These are phyloP conservation scores for Castanopsis chinensis DNA, from an alignment of 306 rosid genomes.

Conservation along the genomic window DNA sequence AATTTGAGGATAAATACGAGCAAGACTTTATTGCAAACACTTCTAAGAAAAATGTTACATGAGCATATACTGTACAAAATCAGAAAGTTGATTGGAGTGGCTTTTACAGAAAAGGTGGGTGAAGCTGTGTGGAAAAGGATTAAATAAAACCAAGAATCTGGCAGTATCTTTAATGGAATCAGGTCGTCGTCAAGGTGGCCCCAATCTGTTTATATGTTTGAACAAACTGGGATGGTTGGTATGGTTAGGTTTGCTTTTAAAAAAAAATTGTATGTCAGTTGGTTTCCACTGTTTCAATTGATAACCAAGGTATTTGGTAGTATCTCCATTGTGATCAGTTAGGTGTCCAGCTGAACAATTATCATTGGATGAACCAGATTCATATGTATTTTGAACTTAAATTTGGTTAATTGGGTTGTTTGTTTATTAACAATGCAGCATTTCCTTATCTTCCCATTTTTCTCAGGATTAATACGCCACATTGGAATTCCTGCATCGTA, in stretches of 20 bases:
- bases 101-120: neutral
- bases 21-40: neutral
- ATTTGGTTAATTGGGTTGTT: neutral
- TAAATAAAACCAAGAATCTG: neutral
- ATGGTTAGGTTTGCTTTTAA: neutral
- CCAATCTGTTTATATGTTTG: neutral
- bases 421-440: neutral
- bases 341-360: neutral
- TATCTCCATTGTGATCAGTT: neutral
- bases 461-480: neutral
- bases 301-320: neutral
- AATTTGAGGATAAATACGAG: neutral
- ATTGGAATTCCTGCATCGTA: neutral
- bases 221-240: neutral
- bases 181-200: neutral
- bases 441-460: neutral
- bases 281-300: neutral
- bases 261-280: neutral
- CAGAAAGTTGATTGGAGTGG: neutral
- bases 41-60: neutral
- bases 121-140: neutral
- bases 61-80: neutral
- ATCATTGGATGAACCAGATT: neutral
- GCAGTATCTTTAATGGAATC: neutral
- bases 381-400: neutral